phyloP scores from a whole-genome alignment of 78 protist genomes.

The Dictyostelium brefeldianum region DNA sequence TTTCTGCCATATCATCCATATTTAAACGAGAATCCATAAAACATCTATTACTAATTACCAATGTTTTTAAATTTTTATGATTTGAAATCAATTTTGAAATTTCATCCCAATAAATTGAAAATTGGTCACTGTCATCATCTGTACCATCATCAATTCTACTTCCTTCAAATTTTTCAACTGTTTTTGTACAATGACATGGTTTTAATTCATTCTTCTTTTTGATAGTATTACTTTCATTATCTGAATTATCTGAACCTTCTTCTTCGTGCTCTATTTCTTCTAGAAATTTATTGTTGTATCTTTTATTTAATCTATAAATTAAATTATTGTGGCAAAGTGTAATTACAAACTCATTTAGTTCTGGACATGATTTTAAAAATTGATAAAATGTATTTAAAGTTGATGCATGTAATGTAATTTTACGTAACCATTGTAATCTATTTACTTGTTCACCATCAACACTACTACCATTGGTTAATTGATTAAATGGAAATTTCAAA shows the following conservation, averaged over 20 bases:
- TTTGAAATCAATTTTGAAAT: background rate
- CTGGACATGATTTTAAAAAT: background rate
- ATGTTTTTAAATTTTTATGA: background rate
- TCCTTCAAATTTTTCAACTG: too few relatives aligned
- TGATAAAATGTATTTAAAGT: background rate
- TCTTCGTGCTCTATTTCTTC: too few relatives aligned
- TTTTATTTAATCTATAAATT: background rate
- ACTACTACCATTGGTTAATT: background rate
- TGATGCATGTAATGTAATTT: background rate
- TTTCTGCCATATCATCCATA: background rate
- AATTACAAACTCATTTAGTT: background rate
- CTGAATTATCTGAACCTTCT: too few relatives aligned
- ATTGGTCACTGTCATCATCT: background rate
- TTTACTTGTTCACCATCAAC: background rate
- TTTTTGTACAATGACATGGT: background rate
- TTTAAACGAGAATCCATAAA: background rate
- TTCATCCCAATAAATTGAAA: background rate
- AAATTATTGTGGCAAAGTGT: background rate
- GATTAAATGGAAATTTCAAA: background rate
- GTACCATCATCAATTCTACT: too few relatives aligned
- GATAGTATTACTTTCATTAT: too few relatives aligned
- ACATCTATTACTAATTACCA: background rate
- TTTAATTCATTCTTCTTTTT: background rate
- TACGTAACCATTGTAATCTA: background rate
- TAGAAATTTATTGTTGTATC: background rate